These are phyloP conservation scores for Picochlorum costavermella DNA, from an alignment of 139 green algal species.

Conservation along the genomic window DNA sequence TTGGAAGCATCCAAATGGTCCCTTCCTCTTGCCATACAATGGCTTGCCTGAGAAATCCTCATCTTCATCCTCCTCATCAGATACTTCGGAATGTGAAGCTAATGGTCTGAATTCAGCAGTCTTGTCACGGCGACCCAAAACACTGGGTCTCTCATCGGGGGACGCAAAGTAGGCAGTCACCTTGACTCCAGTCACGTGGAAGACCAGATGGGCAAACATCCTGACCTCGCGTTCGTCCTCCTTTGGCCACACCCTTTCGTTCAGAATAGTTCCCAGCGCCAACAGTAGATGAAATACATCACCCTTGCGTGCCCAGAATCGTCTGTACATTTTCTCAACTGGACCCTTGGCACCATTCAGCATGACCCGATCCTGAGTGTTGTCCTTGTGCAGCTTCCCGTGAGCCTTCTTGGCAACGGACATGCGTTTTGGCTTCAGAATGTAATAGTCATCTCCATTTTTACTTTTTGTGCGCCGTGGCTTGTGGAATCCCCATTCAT, in stretches of 20 bases:
- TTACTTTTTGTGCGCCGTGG: background rate
- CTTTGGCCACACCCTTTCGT: conserved; percentile 24
- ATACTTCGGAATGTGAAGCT: no score
- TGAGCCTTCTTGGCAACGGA: background rate
- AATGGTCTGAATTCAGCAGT: background rate
- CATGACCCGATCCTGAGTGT: background rate
- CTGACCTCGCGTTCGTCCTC: conserved; percentile 17
- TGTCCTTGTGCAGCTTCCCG: background rate
- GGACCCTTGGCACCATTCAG: conserved; percentile 4
- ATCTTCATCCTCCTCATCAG: background rate
- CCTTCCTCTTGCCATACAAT: background rate
- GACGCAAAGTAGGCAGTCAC: background rate
- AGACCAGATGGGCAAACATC: conserved; percentile 13
- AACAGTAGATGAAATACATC: conserved; percentile 40
- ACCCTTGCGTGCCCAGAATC: conserved; percentile 34
- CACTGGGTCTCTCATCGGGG: background rate
- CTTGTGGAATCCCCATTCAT: conserved; percentile 5
- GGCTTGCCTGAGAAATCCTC: background rate
- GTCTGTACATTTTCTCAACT: conserved; percentile 15
- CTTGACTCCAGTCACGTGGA: conserved; percentile 23
- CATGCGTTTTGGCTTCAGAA: background rate
- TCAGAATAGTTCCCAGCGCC: conserved; percentile 17
- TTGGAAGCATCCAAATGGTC: background rate
- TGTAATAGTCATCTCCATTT: background rate
- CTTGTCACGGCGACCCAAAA: conserved; percentile 2